Base-by-base conservation (phyloP, 805 yeast species). In the Hanseniaspora thailandica region DNA sequence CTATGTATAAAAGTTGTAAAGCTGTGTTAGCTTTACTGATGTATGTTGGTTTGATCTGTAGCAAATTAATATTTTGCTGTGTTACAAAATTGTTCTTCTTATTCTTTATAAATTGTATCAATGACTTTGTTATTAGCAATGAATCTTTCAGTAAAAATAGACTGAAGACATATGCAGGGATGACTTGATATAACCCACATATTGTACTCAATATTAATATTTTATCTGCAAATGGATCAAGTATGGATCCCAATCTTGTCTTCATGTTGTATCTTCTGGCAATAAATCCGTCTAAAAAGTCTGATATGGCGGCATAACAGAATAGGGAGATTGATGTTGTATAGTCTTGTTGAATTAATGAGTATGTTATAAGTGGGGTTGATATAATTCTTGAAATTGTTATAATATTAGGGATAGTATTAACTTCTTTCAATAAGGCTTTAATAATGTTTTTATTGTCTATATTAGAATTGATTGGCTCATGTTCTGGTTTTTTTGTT, bases 151-250 rank as follows among this genome's bases (percentile, higher is more conserved):
- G 20, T 15, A 43, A 13, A 20, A 43, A 43, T 30, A 43, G 19
- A n/a, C 25, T 19, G 8, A 43, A 43, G 17, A 43, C 46, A 28
- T 43, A 43, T 3, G 35, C 10, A 12, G 46, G 46, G 9, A 43
- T 43, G 5, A 43, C 46, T 80, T 76, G 67, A 43, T 63, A 60
- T 38, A 90, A 76, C 65, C 93, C 95, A 75, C 87, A 81, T 64
- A 74, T 87, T 54, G 93, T 72, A 22, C 63, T 58, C 20, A 90
- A 76, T 96, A 93, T 88, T 45, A 93, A 72, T 15, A 84, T 71
- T 64, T 93, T 93, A 64, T 93, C 99, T 0, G 98, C 99, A 69
- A 87, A 74, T 0, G 99, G 99, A 62, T 93, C 99, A 33, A 94
- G 71, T 15, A 93, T 81, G 0, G 96, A 82, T 0, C 99, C 99